phyloP scores from a whole-genome alignment of 768 basidiomycete genomes.

The Naganishia vaughanmartiniae region DNA sequence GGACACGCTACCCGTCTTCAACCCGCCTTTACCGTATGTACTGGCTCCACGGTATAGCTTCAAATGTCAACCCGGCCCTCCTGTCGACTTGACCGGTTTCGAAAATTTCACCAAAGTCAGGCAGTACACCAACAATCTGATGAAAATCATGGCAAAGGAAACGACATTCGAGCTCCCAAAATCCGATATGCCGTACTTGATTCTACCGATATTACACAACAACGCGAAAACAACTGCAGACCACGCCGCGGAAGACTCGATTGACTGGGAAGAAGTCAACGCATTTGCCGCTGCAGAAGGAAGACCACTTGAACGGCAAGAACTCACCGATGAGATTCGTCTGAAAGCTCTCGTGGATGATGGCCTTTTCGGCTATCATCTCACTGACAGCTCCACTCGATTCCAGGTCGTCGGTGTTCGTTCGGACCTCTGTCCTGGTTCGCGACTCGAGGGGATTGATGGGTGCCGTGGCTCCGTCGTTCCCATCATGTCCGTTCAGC shows the following conservation, averaged over 20 bases:
- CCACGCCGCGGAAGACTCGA: background rate
- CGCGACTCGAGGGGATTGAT: background rate
- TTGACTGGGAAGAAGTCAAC: conserved; percentile 11
- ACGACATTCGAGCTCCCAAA: background rate
- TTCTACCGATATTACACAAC: background rate
- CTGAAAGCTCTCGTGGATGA: conserved; percentile 14
- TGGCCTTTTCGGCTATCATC: conserved; percentile 20
- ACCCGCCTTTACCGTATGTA: background rate
- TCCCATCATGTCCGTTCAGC: background rate
- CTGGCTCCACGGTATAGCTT: background rate
- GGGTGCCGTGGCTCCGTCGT: background rate
- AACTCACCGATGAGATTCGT: conserved; percentile 16
- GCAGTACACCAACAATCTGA: conserved; percentile 5
- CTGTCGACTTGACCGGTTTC: conserved; percentile 2
- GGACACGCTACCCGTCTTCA: conserved; percentile 1
- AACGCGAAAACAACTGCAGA: background rate
- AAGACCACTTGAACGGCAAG: background rate
- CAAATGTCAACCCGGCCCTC: conserved; percentile 4
- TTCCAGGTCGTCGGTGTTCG: conserved; percentile 10
- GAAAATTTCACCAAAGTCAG: background rate
- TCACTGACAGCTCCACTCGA: conserved; percentile 22
- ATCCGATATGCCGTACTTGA: conserved; percentile 8
- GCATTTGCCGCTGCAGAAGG: background rate
- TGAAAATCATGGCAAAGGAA: conserved; percentile 5
- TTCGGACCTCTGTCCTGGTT: background rate